Conservation (phyloP, 176 grass and related monocot genomes). For the Ensete ventricosum region DNA sequence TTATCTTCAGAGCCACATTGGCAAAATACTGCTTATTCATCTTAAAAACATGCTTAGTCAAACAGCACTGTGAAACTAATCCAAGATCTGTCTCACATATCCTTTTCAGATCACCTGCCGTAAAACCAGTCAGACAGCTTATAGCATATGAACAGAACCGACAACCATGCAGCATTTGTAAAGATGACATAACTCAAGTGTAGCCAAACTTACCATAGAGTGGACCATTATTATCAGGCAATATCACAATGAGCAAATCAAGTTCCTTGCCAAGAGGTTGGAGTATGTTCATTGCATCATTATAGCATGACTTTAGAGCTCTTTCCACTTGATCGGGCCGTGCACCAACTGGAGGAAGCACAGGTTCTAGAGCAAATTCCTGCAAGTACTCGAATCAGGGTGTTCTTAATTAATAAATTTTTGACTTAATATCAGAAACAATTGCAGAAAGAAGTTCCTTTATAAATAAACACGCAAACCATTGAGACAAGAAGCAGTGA, state of each 20-base stretch:
- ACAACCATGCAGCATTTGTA: too few species aligned
- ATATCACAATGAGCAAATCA: constrained; percentile 71
- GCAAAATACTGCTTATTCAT: constrained; percentile 17
- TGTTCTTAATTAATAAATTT: constrained; percentile 10
- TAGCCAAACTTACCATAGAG: constrained; percentile 33
- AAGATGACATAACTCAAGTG: background rate
- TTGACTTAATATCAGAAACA: background rate
- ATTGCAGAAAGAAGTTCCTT: background rate
- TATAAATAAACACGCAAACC: background rate
- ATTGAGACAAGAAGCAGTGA: background rate
- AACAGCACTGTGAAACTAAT: constrained; percentile 52
- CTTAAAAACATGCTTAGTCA: constrained; percentile 13
- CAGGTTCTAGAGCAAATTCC: constrained; percentile 66
- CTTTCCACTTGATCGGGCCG: constrained; percentile 73
- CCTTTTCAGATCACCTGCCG: constrained; percentile 42
- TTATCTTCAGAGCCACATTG: constrained; percentile 73
- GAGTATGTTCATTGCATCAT: constrained; percentile 62
- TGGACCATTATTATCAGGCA: constrained; percentile 39
- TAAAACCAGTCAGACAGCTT: background rate
- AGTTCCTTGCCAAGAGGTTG: constrained; percentile 54
- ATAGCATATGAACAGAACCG: background rate
- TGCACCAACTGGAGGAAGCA: constrained; percentile 46
- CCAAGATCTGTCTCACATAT: constrained; percentile 61
- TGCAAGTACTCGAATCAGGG: constrained; percentile 3
- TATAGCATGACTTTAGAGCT: constrained; percentile 60